Evolutionary conservation across 371 early-diverging fungal genomes (phyloP).

Genomic region (Rhizomucor pusillus): DNA sequence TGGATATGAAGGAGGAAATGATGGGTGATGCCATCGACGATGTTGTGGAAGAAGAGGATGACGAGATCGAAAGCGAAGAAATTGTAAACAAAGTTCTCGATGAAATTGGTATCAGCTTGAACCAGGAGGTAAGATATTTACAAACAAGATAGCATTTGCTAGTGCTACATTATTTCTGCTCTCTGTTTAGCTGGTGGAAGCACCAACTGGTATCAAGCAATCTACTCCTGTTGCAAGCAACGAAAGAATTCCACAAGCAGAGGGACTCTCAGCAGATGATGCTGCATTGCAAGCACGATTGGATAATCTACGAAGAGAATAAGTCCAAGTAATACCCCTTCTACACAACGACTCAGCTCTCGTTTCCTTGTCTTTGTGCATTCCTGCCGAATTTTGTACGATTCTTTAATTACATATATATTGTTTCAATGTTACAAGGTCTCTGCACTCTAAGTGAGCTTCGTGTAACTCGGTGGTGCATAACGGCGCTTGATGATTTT

Average conservation of each 20-base stretch:
- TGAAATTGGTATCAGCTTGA: slow-evolving; percentile 88
- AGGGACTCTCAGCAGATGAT: slow-evolving; percentile 71
- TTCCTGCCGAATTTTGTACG: too few relatives aligned
- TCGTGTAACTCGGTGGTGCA: slow-evolving; percentile 77
- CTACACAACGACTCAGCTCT: neutral
- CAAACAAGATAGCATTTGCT: slow-evolving; percentile 1
- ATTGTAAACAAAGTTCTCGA: slow-evolving; percentile 93
- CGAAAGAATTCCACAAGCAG: slow-evolving; percentile 47
- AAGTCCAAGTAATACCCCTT: slow-evolving; percentile 14
- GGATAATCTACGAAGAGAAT: slow-evolving; percentile 86
- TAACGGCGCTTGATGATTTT: slow-evolving; percentile 67
- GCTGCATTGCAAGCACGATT: slow-evolving; percentile 89
- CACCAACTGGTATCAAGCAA: slow-evolving; percentile 56
- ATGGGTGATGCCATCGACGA: slow-evolving; percentile 97
- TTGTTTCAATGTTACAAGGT: neutral
- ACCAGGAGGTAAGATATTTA: slow-evolving; percentile 49
- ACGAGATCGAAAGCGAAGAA: slow-evolving; percentile 87
- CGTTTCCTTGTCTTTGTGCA: too few relatives aligned
- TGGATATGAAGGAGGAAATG: slow-evolving; percentile 99
- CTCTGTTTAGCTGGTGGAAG: slow-evolving; percentile 53
- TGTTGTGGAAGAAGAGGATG: slow-evolving; percentile 90
- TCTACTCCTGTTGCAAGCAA: slow-evolving; percentile 40
- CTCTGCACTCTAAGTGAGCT: slow-evolving; percentile 36
- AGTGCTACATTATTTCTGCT: slow-evolving; percentile 1
- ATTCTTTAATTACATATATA: too few relatives aligned